These are phyloP conservation scores for Magnaporthiopsis rhizophila DNA, from an alignment of 2,329 filamentous ascomycete species.

Conservation along the genomic window DNA sequence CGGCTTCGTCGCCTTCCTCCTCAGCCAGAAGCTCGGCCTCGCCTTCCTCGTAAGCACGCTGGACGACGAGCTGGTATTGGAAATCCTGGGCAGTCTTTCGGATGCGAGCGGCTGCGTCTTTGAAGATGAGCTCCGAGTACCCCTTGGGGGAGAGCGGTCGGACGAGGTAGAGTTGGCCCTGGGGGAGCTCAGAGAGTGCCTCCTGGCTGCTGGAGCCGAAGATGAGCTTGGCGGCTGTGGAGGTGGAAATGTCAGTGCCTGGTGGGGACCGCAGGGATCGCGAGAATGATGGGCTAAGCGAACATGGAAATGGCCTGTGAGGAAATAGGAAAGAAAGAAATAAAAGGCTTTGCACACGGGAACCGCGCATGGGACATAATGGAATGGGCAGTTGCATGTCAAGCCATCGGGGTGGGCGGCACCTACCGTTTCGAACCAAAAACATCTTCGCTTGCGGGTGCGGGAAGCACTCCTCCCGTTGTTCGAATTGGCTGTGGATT, in stretches of 20 bases:
- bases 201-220: constrained; percentile 85
- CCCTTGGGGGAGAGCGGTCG: constrained; percentile 92
- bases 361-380: too few relatives aligned
- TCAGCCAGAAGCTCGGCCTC: constrained; percentile 88
- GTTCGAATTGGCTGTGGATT: neutral
- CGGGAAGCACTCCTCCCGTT: neutral
- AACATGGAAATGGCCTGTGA: neutral
- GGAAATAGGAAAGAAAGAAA: too few relatives aligned
- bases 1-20: constrained; percentile 77
- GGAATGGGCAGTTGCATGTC: too few relatives aligned
- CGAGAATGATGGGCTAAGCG: neutral
- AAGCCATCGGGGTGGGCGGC: constrained; percentile 4
- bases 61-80: constrained; percentile 94
- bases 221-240: constrained; percentile 78
- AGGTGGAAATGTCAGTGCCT: constrained; percentile 9
- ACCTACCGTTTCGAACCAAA: constrained; percentile 33
- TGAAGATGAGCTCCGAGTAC: constrained; percentile 98
- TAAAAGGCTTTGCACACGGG: too few relatives aligned
- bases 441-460: constrained; percentile 24
- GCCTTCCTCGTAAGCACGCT: constrained; percentile 94
- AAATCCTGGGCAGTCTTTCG: constrained; percentile 89
- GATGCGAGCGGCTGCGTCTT: constrained; percentile 87
- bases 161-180: constrained; percentile 95
- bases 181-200: constrained; percentile 85
- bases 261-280: neutral